Evolutionary conservation across 768 basidiomycete genomes (phyloP), one percentile per base, ranked within the genome.

Genomic region (Gymnopilus junonius): DNA sequence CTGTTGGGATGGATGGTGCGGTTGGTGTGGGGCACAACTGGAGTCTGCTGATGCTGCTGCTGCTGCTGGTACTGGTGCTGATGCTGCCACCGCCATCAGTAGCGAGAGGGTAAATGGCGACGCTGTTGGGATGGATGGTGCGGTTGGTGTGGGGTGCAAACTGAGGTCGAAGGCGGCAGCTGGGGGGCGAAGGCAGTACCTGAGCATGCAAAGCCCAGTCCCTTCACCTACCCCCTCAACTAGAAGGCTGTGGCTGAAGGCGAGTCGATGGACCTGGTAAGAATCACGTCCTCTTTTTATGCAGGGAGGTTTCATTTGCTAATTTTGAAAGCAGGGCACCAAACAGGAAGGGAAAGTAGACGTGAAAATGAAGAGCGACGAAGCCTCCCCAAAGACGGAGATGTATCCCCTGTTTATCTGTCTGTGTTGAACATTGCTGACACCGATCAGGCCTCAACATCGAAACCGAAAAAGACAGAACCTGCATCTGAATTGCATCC

Each of bases 171-270:
- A n/a, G n/a, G n/a, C n/a, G n/a, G n/a, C n/a, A n/a, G n/a, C n/a
- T n/a, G n/a, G n/a, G n/a, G n/a, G n/a, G n/a, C n/a, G n/a, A n/a
- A n/a, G n/a, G n/a, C n/a, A n/a, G n/a, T n/a, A n/a, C n/a, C n/a
- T n/a, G n/a, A n/a, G n/a, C n/a, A n/a, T n/a, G n/a, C n/a, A 15
- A 88, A 84, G 66, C 95, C 96, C 7, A 95, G 93, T 66, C 76
- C 95, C 39, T 98, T 96, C 70, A 95, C 96, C 2, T 99, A 99
- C n/a, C 76, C 95, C 95, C 11, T 79, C 91, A 17, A 83, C 87
- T 1, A 87, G 70, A 95, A 97, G 76, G 93, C 92, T 43, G 92
- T 86, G 40, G 88, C 87, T 3, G 94, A 94, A 55, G 87, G 85
- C 14, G 92, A 92, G 46, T 80, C 82, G 1, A 95, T 95, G 89